Conservation (phyloP, 2,329 filamentous ascomycete species). For the Diaporthe sp. region DNA sequence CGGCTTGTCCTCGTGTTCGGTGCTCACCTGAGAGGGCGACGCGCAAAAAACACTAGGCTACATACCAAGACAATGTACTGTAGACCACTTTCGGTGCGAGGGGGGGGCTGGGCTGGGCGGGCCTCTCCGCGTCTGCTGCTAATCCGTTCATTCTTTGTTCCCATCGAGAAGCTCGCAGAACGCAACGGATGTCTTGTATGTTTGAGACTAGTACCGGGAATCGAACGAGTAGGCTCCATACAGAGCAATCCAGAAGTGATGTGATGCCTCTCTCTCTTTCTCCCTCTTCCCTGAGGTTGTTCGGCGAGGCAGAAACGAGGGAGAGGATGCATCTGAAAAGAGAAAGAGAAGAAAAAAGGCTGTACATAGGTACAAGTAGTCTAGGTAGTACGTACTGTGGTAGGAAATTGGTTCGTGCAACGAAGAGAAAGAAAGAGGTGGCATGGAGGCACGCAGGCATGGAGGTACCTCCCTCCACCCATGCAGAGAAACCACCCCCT, state of each 20-base stretch:
- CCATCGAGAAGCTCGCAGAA: neutral
- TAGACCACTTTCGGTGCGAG: neutral
- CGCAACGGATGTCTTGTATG: neutral
- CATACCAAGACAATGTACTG: slow-evolving; percentile 17
- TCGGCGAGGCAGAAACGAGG: neutral
- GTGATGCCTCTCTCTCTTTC: too few species aligned
- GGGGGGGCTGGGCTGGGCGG: slow-evolving; percentile 18
- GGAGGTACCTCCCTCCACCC: neutral
- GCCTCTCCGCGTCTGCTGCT: slow-evolving; percentile 2
- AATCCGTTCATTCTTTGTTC: neutral
- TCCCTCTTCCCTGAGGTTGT: neutral
- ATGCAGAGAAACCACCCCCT: neutral
- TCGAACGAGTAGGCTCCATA: neutral
- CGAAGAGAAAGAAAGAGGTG: neutral
- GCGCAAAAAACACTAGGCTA: slow-evolving; percentile 25
- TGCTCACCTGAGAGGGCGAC: slow-evolving; percentile 23
- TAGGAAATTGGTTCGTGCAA: neutral
- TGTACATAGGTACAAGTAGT: neutral
- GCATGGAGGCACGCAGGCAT: neutral
- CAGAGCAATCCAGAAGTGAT: neutral
- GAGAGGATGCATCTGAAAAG: neutral
- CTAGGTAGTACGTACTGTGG: too few species aligned
- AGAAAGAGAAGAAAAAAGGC: too few species aligned
- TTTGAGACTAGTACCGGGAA: neutral
- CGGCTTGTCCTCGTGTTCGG: slow-evolving; percentile 33